Conservation (phyloP, 2,329 filamentous ascomycete species). For the Sclerotinia glacialis region DNA sequence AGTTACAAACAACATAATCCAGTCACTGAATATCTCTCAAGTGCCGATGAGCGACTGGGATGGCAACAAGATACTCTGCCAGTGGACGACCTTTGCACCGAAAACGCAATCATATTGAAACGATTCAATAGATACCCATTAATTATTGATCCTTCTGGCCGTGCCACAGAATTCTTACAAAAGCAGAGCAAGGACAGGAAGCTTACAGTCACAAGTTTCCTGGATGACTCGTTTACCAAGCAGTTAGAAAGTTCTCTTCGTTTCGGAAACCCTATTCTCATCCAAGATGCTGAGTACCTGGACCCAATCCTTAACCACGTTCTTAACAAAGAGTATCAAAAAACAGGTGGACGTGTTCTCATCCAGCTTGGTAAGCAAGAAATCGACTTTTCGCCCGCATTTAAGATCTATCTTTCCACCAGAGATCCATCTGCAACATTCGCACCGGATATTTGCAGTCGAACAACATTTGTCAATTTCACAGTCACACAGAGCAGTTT, state of each 20-base stretch:
- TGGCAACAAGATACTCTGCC: slow-evolving; percentile 95
- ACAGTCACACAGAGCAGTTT: slow-evolving; percentile 98
- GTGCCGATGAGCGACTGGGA: slow-evolving; percentile 86
- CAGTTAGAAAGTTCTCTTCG: slow-evolving; percentile 94
- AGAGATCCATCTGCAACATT: slow-evolving; percentile 95
- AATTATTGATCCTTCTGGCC: slow-evolving; percentile 95
- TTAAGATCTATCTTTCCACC: slow-evolving; percentile 92
- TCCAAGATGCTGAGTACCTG: slow-evolving; percentile 95
- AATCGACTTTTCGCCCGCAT: slow-evolving; percentile 96
- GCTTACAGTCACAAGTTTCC: slow-evolving; percentile 93
- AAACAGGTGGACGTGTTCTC: slow-evolving; percentile 93
- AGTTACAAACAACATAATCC: slow-evolving; percentile 91
- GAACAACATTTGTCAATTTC: slow-evolving; percentile 99
- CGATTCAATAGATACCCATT: slow-evolving; percentile 97
- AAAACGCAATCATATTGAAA: slow-evolving; percentile 96
- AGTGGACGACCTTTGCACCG: slow-evolving; percentile 95
- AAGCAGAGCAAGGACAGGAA: slow-evolving; percentile 91
- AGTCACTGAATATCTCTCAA: slow-evolving; percentile 93
- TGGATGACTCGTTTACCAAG: slow-evolving; percentile 97
- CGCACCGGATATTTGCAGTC: slow-evolving; percentile 93
- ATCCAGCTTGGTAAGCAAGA: slow-evolving; percentile 98
- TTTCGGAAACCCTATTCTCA: slow-evolving; percentile 97
- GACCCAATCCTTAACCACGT: slow-evolving; percentile 98
- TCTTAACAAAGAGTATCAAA: slow-evolving; percentile 98
- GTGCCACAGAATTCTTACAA: slow-evolving; percentile 91